These are phyloP conservation scores for Trypanosoma lewisi DNA, from an alignment of 208 protist species.

Conservation along the genomic window DNA sequence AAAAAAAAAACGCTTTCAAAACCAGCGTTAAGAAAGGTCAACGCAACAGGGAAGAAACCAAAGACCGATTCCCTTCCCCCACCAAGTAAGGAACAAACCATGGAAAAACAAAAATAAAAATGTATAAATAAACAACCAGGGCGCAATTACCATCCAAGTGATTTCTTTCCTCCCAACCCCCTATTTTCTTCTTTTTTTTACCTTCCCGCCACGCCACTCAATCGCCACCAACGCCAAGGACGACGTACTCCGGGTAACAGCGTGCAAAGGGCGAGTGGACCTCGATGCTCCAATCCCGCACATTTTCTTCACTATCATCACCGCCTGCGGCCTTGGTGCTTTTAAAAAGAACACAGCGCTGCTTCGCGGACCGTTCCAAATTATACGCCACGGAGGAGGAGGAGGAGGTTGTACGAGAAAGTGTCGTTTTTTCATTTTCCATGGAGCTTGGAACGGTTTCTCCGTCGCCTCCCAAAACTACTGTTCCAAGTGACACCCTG, in stretches of 20 bases:
- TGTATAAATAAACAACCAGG: too few relatives aligned
- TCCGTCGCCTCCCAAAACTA: constrained; percentile 25
- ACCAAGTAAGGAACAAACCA: too few relatives aligned
- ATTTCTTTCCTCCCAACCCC: too few relatives aligned
- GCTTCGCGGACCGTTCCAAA: neutral
- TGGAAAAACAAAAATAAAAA: too few relatives aligned
- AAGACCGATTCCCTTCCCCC: too few relatives aligned
- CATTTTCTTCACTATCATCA: too few relatives aligned
- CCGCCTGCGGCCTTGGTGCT: neutral
- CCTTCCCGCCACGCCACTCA: neutral
- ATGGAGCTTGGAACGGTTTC: constrained; percentile 15
- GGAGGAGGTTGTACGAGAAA: too few relatives aligned
- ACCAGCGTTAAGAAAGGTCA: too few relatives aligned
- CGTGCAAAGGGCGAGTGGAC: constrained; percentile 30
- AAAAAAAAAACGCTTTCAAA: too few relatives aligned
- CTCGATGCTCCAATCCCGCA: constrained; percentile 5
- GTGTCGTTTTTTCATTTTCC: constrained; percentile 18
- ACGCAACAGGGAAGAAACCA: too few relatives aligned
- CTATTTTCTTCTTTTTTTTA: too few relatives aligned
- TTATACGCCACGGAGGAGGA: neutral
- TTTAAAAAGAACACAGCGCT: constrained; percentile 1
- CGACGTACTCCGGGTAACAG: constrained; percentile 63
- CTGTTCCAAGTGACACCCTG: constrained; percentile 53
- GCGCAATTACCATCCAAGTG: too few relatives aligned
- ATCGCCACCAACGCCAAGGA: neutral